phyloP scores from a whole-genome alignment of 140 eudicot species.

The Oenanthe javanica region DNA sequence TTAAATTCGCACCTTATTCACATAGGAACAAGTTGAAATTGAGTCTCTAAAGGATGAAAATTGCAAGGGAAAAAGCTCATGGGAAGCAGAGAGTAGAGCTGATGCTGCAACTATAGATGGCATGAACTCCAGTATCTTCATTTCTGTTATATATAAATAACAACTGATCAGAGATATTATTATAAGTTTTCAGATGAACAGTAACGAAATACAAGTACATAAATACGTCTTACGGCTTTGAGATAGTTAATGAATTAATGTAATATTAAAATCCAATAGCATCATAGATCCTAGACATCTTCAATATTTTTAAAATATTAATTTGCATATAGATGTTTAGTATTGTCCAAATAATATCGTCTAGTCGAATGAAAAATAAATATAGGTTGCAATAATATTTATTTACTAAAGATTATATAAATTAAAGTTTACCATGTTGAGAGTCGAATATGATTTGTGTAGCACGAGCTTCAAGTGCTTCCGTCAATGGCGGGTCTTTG shows the following conservation, averaged over 20 bases:
- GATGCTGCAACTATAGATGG: constrained; percentile 52
- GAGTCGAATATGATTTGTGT: constrained; percentile 45
- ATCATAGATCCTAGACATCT: not conserved
- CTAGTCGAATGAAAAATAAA: no score
- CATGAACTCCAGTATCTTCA: constrained; percentile 27
- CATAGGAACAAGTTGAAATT: constrained; percentile 30
- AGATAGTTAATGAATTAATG: not conserved
- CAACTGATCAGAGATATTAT: not conserved
- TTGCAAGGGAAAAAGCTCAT: constrained; percentile 42
- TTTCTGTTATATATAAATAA: constrained; percentile 17
- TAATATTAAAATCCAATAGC: no score
- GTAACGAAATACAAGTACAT: no score
- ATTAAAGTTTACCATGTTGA: constrained; percentile 33
- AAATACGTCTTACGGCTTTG: no score
- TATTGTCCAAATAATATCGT: no score
- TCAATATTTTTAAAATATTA: not conserved
- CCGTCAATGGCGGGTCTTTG: constrained; percentile 21
- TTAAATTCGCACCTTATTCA: constrained; percentile 34
- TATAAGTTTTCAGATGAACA: no score
- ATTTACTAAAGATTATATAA: not conserved
- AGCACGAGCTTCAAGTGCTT: constrained; percentile 39
- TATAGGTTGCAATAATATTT: not conserved
- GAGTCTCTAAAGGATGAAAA: constrained; percentile 27
- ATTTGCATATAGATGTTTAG: no score
- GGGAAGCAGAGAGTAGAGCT: constrained; percentile 44